Evolutionary conservation across 176 grass and related monocot species (phyloP), one percentile per base, ranked within the genome.

Genomic region (Avena atlantica): DNA sequence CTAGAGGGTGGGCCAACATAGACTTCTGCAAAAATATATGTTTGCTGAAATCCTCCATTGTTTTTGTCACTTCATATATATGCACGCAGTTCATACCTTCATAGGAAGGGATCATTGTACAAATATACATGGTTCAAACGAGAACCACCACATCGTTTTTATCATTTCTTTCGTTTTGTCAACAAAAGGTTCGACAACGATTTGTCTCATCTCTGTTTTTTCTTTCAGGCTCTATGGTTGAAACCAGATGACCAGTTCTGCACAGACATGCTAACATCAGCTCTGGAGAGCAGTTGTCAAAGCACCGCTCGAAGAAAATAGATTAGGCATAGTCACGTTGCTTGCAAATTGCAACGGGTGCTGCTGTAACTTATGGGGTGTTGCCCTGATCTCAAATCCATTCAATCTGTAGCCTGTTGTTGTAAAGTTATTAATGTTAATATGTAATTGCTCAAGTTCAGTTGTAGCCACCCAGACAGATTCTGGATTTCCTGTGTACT

Each of bases 241-340:
- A 95, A 98, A 82, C 90, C 97, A 83, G 89, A 98, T 3, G 92
- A 96, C 52, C 92, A 98, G 40, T 94, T 98, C 74, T 98, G 90
- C 83, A 96, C 92, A 15, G 94, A 94, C 52, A 98, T 98, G 97
- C 94, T 98, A 72, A 90, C 92, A 47, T 68, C 88, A 51, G 92
- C 97, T 55, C 91, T 96, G 0, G 84, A 91, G 85, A 83, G 85
- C 58, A 88, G 56, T 40, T 93, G 84, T 52, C 84, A 68, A 70
- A 78, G 40, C 63, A 79, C 78, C 29, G 70, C 66, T 44, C 19
- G 58, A 70, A 87, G 83, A 90, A 82, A 17, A 81, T 87, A 87
- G 81, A 70, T 80, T 87, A 73, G 79, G 87, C n/a, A 37, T 80
- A 57, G 13, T 59, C 4, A 34, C 31, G 12, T 19, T 89, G 80